These are phyloP conservation scores for Trichoderma endophyticum DNA, from an alignment of 2,329 filamentous ascomycete species.

Conservation along the genomic window DNA sequence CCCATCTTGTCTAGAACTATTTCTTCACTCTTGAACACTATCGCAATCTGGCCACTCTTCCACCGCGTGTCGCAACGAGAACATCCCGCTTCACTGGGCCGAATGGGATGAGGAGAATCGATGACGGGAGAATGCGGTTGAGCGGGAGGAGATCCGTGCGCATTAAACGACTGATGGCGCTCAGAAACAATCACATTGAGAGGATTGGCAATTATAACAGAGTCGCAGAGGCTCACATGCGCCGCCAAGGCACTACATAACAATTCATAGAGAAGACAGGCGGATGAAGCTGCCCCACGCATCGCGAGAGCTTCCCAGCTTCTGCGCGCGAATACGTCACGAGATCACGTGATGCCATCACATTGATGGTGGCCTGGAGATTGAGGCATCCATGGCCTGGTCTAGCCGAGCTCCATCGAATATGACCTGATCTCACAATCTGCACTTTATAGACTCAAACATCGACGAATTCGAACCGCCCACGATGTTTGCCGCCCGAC, in stretches of 20 bases:
- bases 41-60: background rate
- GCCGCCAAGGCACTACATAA: background rate
- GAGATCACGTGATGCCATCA: conserved; percentile 30
- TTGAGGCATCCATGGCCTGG: conserved; percentile 32
- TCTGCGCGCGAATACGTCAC: conserved; percentile 26
- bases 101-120: background rate
- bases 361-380: conserved; percentile 27
- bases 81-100: conserved; percentile 3
- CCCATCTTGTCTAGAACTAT: conserved; percentile 51
- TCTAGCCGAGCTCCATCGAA: conserved; percentile 34
- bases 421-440: conserved; percentile 35
- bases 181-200: background rate
- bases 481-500: conserved; percentile 64
- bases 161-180: background rate
- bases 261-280: background rate
- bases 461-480: conserved; percentile 21
- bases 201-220: background rate
- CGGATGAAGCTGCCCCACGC: background rate
- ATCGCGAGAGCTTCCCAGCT: background rate
- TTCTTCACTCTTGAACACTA: background rate
- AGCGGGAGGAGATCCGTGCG: background rate
- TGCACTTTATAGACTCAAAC: conserved; percentile 27
- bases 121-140: background rate
- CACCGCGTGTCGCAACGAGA: background rate
- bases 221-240: background rate